Conservation (phyloP, 495 filamentous ascomycete genomes). For the Elasticomyces elasticus region DNA sequence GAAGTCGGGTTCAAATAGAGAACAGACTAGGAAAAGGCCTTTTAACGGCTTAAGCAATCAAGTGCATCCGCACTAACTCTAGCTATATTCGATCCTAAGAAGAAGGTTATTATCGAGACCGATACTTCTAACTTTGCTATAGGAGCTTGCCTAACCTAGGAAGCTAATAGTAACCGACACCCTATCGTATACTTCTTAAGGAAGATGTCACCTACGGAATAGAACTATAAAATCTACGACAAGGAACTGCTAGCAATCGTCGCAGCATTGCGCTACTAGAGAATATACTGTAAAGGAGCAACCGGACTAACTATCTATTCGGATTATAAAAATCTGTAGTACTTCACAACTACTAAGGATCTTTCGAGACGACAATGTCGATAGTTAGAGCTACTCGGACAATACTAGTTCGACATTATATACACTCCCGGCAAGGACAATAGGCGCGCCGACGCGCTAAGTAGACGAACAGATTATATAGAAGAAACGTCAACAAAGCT, state of each 20-base stretch:
- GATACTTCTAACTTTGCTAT: neutral
- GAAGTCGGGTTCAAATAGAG: neutral
- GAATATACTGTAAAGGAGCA: slow-evolving; percentile 8
- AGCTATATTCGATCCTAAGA: neutral
- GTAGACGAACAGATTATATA: slow-evolving; percentile 6
- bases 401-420: slow-evolving; percentile 23
- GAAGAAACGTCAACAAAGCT: slow-evolving; percentile 1
- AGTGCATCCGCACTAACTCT: neutral
- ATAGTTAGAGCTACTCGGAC: slow-evolving; percentile 18
- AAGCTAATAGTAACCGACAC: slow-evolving; percentile 21
- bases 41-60: neutral
- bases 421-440: slow-evolving; percentile 19
- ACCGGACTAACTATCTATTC: slow-evolving; percentile 24
- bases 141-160: slow-evolving; percentile 1
- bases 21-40: neutral
- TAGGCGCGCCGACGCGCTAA: slow-evolving; percentile 17
- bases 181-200: slow-evolving; percentile 28
- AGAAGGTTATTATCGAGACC: slow-evolving; percentile 1
- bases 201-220: slow-evolving; percentile 25
- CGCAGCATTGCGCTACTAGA: slow-evolving; percentile 21
- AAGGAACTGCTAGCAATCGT: slow-evolving; percentile 36
- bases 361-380: slow-evolving; percentile 22
- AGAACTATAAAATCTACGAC: slow-evolving; percentile 11
- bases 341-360: slow-evolving; percentile 23
- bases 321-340: slow-evolving; percentile 23